Base-by-base conservation (phyloP, 371 early-diverging fungal genomes). In the Mucor piriformis region DNA sequence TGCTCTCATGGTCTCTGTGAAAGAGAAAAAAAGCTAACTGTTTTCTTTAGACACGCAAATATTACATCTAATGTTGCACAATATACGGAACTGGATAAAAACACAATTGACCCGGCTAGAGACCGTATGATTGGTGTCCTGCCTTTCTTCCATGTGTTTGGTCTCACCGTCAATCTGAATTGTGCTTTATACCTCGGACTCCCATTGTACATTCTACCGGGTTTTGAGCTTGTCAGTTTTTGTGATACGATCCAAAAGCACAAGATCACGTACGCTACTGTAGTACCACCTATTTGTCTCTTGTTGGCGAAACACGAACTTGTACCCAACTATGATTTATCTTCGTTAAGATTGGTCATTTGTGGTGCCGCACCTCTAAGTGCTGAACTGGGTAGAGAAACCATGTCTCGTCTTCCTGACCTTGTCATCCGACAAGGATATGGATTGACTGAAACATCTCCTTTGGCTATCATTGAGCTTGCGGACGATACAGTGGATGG, bases 271-370 rank as follows among this genome's bases (percentile, higher is more conserved):
- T 67, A 72, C 10, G 69, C 84, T 12, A 78, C 81, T 62, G 63
- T 93, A 11, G 94, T 88, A 1, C 95, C 96, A 6, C 93, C 95
- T 1, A 86, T 94, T 53, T 87, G 20, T 72, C 72, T 7, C 58
- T 88, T 21, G 79, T 77, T 13, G 87, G 88, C 54, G 66, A 82
- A 52, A 86, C 92, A n/a, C 50, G 85, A 89, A 18, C 64, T 81
- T 40, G 89, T 91, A 6, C 71, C 74, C 24, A 64, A 87, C n/a
- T 89, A 79, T 64, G 83, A 92, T 55, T 49, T 92, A 51, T 78
- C 85, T 15, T 47, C 48, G 13, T 12, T 60, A 13, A 16, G 23
- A 16, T 21, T 33, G 20, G 27, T 37, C 15, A 20, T 27, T 3
- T 34, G 34, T 27, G 61, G 52, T 27, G 61, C 95, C 10, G 95